These are phyloP conservation scores for Aethionema arabicum DNA, from an alignment of 345 rosid species.

Conservation along the genomic window DNA sequence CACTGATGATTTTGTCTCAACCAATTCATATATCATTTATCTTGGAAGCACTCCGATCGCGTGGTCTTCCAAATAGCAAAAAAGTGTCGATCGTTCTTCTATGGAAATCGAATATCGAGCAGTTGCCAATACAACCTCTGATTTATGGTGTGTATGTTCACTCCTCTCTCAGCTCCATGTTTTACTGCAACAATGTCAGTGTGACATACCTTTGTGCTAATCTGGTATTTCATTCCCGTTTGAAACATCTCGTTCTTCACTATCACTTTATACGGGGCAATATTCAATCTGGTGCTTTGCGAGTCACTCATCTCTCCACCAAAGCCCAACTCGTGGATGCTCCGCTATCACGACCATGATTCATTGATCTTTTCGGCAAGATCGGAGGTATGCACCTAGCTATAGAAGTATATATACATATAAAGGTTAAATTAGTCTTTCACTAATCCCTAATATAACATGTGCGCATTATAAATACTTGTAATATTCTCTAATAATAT, in stretches of 20 bases:
- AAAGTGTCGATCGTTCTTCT: no score
- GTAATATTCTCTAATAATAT: no score
- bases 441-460: no score
- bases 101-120: no score
- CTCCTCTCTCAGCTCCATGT: background rate
- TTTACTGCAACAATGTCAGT: background rate
- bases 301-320: background rate
- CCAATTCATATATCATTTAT: background rate
- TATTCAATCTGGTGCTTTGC: background rate
- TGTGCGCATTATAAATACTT: no score
- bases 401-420: no score
- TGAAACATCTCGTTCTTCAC: constrained; percentile 3
- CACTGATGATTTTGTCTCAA: background rate
- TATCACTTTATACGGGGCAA: background rate
- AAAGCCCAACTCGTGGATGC: background rate
- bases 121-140: no score
- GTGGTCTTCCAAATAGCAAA: no score
- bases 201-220: background rate
- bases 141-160: no score
- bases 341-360: background rate
- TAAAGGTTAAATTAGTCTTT: no score
- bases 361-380: background rate
- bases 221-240: background rate
- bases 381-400: no score
- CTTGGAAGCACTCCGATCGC: background rate